A percentile compares a stretch with the other conserved stretches of the same genome.
These are phyloP conservation scores for Phaeosphaeriaceae sp. DNA, from an alignment of 2,329 filamentous ascomycete species.

Conservation along the genomic window DNA sequence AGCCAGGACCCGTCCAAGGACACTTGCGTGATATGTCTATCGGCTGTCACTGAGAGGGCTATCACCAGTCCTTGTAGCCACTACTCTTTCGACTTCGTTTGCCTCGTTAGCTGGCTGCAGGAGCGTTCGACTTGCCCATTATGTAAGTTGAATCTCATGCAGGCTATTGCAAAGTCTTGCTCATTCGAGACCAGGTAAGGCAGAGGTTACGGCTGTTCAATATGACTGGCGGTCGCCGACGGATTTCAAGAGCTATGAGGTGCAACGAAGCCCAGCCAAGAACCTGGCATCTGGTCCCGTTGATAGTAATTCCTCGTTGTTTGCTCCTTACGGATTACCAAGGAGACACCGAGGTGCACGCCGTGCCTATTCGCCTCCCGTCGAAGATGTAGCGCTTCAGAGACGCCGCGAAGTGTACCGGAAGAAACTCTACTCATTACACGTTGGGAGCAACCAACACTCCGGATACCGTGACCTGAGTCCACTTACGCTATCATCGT, in stretches of 20 bases:
- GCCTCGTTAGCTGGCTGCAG: slow-evolving; percentile 82
- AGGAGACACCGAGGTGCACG: slow-evolving; percentile 21
- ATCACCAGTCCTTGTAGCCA: slow-evolving; percentile 80
- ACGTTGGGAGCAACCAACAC: slow-evolving; percentile 81
- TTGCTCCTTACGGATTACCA: slow-evolving; percentile 24
- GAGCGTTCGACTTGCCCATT: slow-evolving; percentile 77
- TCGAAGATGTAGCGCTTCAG: slow-evolving; percentile 57
- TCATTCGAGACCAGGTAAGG: slow-evolving; percentile 52
- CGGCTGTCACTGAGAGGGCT: slow-evolving; percentile 74
- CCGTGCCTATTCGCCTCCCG: slow-evolving; percentile 30
- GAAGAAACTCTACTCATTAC: slow-evolving; percentile 74
- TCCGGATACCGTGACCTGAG: slow-evolving; percentile 79
- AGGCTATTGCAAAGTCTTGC: background rate
- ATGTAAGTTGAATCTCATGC: slow-evolving; percentile 64
- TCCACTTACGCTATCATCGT: slow-evolving; percentile 68
- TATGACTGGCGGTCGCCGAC: slow-evolving; percentile 66
- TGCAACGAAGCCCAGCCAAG: slow-evolving; percentile 47
- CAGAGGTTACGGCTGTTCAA: slow-evolving; percentile 64
- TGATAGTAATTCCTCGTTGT: slow-evolving; percentile 10
- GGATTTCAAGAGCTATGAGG: slow-evolving; percentile 65
- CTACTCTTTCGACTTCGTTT: slow-evolving; percentile 82
- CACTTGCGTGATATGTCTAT: slow-evolving; percentile 85
- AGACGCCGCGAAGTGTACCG: slow-evolving; percentile 77
- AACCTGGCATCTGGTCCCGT: slow-evolving; percentile 1
- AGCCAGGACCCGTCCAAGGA: slow-evolving; percentile 29